These are phyloP conservation scores for Cyberlindnera nakhonratchasimensis DNA, from an alignment of 805 yeast genomes.

Conservation along the genomic window DNA sequence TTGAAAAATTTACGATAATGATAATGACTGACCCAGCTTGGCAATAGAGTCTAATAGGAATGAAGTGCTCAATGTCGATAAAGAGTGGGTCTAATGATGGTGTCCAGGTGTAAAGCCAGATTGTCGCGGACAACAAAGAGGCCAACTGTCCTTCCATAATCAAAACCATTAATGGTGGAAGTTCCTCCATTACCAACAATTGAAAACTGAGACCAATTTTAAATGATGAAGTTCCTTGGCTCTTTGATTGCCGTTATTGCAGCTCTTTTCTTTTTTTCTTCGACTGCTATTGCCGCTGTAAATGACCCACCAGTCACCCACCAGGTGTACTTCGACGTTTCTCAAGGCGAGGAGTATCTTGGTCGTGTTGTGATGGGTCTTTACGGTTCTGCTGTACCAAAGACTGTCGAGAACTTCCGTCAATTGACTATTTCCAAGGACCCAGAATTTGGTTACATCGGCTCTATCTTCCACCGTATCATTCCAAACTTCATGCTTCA, in stretches of 20 bases:
- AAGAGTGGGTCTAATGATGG: no score
- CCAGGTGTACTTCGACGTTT: conserved; percentile 81
- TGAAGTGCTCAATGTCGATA: not conserved
- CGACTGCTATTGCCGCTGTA: conserved; percentile 19
- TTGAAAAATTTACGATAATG: conserved; percentile 1
- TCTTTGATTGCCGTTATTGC: conserved; percentile 16
- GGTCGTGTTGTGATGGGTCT: conserved; percentile 88
- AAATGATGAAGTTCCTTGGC: conserved; percentile 16
- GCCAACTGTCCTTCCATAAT: not conserved
- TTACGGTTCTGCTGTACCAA: conserved; percentile 82
- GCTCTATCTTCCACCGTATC: conserved; percentile 68
- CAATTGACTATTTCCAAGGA: conserved; percentile 76
- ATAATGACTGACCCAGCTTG: not conserved
- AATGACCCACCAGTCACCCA: conserved; percentile 50
- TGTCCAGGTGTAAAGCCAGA: not conserved
- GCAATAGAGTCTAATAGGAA: not conserved
- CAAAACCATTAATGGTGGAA: not conserved
- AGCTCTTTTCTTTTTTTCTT: conserved; percentile 16
- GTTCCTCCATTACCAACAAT: not conserved
- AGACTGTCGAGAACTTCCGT: conserved; percentile 86
- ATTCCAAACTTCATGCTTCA: conserved; percentile 73
- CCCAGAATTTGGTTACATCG: conserved; percentile 57
- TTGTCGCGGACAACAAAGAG: not conserved
- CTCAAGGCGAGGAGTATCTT: conserved; percentile 69
- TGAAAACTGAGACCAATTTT: not conserved